phyloP scores from a whole-genome alignment of 192 early-diverging fungal genomes.

The Rhizophagus clarus region DNA sequence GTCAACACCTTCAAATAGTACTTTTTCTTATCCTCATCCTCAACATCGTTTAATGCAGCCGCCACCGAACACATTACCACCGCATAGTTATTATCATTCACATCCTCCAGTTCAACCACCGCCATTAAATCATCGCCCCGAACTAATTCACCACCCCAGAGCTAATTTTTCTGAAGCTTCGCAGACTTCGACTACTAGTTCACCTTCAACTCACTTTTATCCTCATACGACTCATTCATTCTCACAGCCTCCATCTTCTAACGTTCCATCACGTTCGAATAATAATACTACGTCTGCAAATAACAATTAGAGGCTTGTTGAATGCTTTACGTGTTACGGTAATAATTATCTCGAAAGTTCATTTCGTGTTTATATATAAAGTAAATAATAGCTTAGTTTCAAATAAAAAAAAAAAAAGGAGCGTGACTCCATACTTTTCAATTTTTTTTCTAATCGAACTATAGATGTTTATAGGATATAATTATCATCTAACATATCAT shows the following conservation, averaged over 20 bases:
- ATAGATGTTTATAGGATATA: too few relatives aligned
- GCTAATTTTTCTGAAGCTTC: not conserved
- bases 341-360: too few relatives aligned
- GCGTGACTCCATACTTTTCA: too few relatives aligned
- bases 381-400: too few relatives aligned
- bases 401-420: too few relatives aligned
- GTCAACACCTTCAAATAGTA: not conserved
- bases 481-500: too few relatives aligned
- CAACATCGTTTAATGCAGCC: not conserved
- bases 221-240: constrained; percentile 4
- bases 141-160: constrained; percentile 15
- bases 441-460: too few relatives aligned
- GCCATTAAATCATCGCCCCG: constrained; percentile 21
- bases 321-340: not conserved
- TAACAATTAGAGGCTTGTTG: constrained; percentile 7
- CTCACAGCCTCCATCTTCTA: not conserved
- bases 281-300: not conserved
- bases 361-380: too few relatives aligned
- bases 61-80: not conserved
- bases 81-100: not conserved
- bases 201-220: constrained; percentile 2
- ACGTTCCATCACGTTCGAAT: not conserved
- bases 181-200: not conserved
- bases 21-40: not conserved
- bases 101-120: constrained; percentile 13